Evolutionary conservation across 257 asterid genomes (phyloP).

Genomic region (Solanum virginianum): DNA sequence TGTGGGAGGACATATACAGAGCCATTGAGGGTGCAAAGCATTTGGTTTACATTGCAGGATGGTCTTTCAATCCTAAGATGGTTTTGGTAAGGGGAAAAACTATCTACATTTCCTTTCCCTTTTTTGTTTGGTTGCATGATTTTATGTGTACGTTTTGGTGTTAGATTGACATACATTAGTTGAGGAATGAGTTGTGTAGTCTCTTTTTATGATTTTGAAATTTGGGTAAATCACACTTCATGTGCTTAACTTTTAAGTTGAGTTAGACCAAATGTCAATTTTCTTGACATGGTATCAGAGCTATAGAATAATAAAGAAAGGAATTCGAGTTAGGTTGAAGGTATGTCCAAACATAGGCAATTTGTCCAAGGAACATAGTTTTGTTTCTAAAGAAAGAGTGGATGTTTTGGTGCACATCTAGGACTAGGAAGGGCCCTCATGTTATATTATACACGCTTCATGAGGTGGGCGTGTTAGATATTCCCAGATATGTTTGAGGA

Average conservation of each 20-base stretch:
- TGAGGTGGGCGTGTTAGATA: not conserved
- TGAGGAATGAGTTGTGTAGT: not conserved
- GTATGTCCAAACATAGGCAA: not conserved
- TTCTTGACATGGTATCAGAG: not conserved
- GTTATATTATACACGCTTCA: not conserved
- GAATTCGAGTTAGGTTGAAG: not conserved
- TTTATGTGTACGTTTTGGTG: not conserved
- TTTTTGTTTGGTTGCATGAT: not conserved
- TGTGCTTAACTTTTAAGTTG: not conserved
- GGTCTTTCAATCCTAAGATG: constrained; percentile 71
- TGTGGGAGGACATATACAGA: constrained; percentile 78
- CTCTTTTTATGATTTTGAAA: not conserved
- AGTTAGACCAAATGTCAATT: not conserved
- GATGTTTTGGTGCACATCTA: not conserved
- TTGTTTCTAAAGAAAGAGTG: not conserved
- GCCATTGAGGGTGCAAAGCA: constrained; percentile 82
- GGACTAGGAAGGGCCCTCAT: not conserved
- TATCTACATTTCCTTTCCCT: not conserved
- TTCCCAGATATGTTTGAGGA: not conserved
- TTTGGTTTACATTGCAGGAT: constrained; percentile 71
- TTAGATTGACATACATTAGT: not conserved
- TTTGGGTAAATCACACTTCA: not conserved
- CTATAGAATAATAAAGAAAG: not conserved
- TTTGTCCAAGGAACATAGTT: not conserved
- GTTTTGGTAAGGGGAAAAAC: constrained; percentile 33